Conservation (phyloP, 2,329 filamentous ascomycete genomes). For the Trichoderma sp. region DNA sequence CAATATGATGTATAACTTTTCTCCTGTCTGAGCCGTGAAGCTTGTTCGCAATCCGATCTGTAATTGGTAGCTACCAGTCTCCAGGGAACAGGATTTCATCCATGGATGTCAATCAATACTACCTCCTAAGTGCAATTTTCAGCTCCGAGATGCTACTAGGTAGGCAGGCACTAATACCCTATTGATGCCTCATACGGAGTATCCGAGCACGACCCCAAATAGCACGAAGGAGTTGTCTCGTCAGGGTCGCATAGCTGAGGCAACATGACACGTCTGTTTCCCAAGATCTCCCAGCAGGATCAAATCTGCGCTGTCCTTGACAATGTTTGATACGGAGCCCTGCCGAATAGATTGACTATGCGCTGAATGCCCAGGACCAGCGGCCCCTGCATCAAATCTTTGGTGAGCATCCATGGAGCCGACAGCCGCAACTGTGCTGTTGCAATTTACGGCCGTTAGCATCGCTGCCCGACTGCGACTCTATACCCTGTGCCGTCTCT, state of each 20-base stretch:
- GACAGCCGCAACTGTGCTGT: neutral
- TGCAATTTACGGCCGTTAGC: neutral
- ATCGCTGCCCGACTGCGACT: neutral
- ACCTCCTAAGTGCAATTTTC: neutral
- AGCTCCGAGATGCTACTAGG: neutral
- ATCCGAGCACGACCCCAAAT: neutral
- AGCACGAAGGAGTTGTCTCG: conserved; percentile 9
- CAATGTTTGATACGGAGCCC: neutral
- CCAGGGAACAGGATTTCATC: neutral
- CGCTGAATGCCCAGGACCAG: neutral
- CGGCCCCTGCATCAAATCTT: conserved; percentile 2
- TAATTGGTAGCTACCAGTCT: neutral
- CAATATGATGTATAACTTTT: neutral
- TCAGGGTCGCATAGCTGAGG: neutral
- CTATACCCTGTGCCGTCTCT: neutral
- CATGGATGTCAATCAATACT: neutral
- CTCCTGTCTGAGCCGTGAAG: neutral
- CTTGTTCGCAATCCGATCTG: neutral
- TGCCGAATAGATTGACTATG: conserved; percentile 1
- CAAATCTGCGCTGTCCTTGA: neutral
- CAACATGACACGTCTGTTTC: conserved; percentile 10
- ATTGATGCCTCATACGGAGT: neutral
- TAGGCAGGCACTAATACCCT: neutral
- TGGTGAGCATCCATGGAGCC: neutral
- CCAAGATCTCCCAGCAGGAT: neutral